Base-by-base conservation (phyloP, 2,329 filamentous ascomycete genomes). In the Fusarium sp. region DNA sequence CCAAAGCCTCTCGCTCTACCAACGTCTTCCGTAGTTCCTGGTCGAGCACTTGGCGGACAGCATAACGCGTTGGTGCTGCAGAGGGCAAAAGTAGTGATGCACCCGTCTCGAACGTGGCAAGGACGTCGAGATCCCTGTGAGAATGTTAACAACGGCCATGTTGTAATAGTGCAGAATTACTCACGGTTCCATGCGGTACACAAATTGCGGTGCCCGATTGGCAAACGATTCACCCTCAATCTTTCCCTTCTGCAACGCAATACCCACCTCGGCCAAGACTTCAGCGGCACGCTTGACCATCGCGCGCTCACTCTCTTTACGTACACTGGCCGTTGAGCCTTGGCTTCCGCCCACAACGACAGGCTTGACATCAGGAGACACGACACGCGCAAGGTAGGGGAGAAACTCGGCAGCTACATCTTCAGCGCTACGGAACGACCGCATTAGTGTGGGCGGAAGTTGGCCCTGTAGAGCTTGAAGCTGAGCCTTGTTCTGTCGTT, bases 141-240 rank as follows among this genome's bases (percentile, higher is more conserved):
- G 4, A 33, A 28, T 63, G 44, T 73, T 62, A 76, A 65, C 47
- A 26, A 9, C 7, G 8, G 6, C 24, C 22, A 15, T n/a, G 15
- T 19, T 15, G 40, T 47, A 34, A n/a, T 33, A 26, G 33, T 5
- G 52, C 39, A 34, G 9, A 40, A 19, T 39, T 21, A 90, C 91
- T 85, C 83, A 94, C 87, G 96, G 96, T 76, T 98, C 95, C 93
- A 99, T 94, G 54, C 96, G 89, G 79, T 97, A 98, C 10, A 97
- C 91, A 86, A 90, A 98, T 71, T 89, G 85, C 19, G 85, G 81
- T n/a, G 87, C 90, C 34, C 88, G 87, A 57, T 84, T 84, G 21
- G 82, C 83, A 7, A 84, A 78, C 9, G 86, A 86, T 36, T 92
- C 91, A 14, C 85, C 85, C 75, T 97, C 94, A 43, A 98, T 88